Percentiles rank a stretch among this genome's conserved stretches.
Evolutionary conservation across 768 basidiomycete genomes (phyloP).

Genomic region (Trametes meyenii): DNA sequence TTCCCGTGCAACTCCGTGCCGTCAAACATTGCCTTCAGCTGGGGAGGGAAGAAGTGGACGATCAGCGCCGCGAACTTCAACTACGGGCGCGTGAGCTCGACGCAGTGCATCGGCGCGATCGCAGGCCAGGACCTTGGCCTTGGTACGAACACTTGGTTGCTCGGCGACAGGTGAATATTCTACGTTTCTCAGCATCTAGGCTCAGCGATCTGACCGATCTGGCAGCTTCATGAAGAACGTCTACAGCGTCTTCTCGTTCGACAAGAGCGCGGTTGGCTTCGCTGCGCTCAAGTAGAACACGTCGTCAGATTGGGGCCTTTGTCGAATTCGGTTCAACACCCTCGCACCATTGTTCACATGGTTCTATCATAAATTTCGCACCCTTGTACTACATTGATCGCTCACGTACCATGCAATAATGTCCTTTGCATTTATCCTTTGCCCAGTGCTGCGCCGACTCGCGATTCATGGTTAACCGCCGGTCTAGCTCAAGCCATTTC

Average conservation of each 20-base stretch:
- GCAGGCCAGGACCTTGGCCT: slow-evolving; percentile 27
- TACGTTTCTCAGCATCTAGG: background rate
- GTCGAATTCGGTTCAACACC: too few relatives aligned
- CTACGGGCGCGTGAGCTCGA: slow-evolving; percentile 16
- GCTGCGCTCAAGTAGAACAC: slow-evolving; percentile 21
- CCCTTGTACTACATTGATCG: too few relatives aligned
- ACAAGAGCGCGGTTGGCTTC: slow-evolving; percentile 30
- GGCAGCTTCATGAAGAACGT: slow-evolving; percentile 32
- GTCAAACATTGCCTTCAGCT: slow-evolving; percentile 24
- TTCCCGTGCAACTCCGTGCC: slow-evolving; percentile 25
- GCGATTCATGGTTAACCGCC: too few relatives aligned
- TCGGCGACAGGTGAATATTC: slow-evolving; percentile 24
- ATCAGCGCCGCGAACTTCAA: slow-evolving; percentile 33
- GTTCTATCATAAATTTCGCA: too few relatives aligned
- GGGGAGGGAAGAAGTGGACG: slow-evolving; percentile 28
- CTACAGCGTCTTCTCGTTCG: slow-evolving; percentile 32
- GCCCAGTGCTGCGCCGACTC: too few relatives aligned
- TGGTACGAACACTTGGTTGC: slow-evolving; percentile 28
- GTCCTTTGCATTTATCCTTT: too few relatives aligned
- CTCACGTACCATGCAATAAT: too few relatives aligned
- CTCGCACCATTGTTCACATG: too few relatives aligned
- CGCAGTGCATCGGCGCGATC: slow-evolving; percentile 31
- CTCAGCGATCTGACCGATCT: background rate
- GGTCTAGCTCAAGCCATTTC: too few relatives aligned
- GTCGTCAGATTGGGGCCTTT: too few relatives aligned